Evolutionary conservation across 2,329 filamentous ascomycete species (phyloP).

Genomic region (Colletotrichum noveboracense): DNA sequence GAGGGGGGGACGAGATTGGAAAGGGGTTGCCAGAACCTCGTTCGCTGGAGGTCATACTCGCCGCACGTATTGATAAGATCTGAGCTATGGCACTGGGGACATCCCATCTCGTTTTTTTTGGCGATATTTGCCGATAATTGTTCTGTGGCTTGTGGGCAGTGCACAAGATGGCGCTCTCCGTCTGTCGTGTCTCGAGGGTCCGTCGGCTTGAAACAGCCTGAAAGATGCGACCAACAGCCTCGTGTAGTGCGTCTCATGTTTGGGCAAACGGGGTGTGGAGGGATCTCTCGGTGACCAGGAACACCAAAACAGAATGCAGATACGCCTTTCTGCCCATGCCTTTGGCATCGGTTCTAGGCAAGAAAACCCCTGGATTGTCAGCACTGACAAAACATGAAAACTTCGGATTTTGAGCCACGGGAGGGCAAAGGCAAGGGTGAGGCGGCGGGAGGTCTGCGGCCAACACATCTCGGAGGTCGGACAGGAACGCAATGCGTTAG

Average conservation of each 20-base stretch:
- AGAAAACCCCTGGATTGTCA: neutral
- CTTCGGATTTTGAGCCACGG: neutral
- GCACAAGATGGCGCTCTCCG: neutral
- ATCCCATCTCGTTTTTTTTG: neutral
- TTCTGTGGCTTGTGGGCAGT: neutral
- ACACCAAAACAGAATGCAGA: neutral
- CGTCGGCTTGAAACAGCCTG: neutral
- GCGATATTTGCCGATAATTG: neutral
- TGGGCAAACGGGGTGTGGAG: neutral
- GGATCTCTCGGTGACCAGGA: neutral
- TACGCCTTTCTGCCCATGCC: neutral
- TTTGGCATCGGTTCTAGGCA: neutral
- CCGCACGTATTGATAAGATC: slow-evolving; percentile 6
- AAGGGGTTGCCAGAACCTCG: slow-evolving; percentile 3
- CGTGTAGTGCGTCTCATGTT: neutral
- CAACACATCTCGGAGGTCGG: neutral
- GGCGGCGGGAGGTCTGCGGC: neutral
- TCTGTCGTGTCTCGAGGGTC: neutral
- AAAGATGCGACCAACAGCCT: neutral
- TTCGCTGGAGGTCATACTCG: neutral
- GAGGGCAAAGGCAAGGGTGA: neutral
- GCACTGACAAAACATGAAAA: slow-evolving; percentile 1
- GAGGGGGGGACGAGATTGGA: neutral
- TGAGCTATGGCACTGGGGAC: slow-evolving; percentile 1
- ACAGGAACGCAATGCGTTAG: neutral